Evolutionary conservation across 805 yeast genomes (phyloP), one percentile per base, ranked within the genome.

Genomic region (Ogataea trehaloabstinens): DNA sequence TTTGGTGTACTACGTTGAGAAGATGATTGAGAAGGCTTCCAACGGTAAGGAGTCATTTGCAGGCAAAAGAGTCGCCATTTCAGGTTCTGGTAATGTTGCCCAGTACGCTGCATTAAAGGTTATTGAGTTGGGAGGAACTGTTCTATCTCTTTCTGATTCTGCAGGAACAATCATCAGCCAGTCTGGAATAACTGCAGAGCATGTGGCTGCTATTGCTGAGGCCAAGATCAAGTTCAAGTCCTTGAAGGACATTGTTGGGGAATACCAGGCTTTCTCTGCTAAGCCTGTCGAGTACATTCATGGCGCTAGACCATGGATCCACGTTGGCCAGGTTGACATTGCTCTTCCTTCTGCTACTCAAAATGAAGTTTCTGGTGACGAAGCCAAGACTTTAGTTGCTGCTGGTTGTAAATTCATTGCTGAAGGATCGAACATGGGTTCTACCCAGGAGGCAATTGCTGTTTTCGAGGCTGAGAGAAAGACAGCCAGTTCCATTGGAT

Each of bases 381-480:
- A 91, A 76, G 99, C 99, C 51, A 80, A 85, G 76, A 87, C 91
- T 60, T 81, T 91, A 63, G 82, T 91, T 53, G 90, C 85, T 56
- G 85, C 93, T 50, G 98, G 97, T 62, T 80, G 82, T 69, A 84
- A 84, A 71, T 90, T 68, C 76, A 82, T 91, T 63, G 98, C 99
- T 56, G 99, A 91, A 79, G 99, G 99, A 66, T 91, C 98, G 63
- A 91, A 91, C 76, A 91, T 91, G 99, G 98, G 99, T 64, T 91
- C 95, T 55, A 90, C 97, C 56, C 84, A 85, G 71, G 98, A 91
- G 67, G 99, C 99, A 55, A 88, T 91, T 55, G 88, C 83, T 53
- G 89, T 86, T 47, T 91, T 90, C 58, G 99, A 91, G 79, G 86
- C 84, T 58, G 79, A 76, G 67, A 80, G 91, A 74, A 51, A 67